phyloP scores from a whole-genome alignment of 1,139 yeast species.

The Saccharomyces hybrid region DNA sequence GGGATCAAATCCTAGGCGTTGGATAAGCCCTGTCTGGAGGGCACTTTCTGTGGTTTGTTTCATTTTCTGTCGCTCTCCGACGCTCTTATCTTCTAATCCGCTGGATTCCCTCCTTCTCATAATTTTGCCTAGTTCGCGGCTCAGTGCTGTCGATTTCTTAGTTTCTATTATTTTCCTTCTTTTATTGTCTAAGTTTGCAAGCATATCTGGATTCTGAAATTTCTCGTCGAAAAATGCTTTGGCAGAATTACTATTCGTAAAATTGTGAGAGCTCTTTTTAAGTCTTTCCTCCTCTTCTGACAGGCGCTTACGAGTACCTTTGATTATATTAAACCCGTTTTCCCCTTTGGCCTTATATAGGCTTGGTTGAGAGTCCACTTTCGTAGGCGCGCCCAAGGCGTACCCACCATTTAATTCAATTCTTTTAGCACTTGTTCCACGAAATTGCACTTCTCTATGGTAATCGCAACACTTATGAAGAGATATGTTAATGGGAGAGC shows the following conservation, averaged over 20 bases:
- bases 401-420: slow-evolving; percentile 67
- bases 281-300: slow-evolving; percentile 6
- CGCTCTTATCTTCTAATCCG: slow-evolving; percentile 2
- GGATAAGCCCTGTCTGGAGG: slow-evolving; percentile 35
- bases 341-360: slow-evolving; percentile 22
- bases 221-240: slow-evolving; percentile 42
- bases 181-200: slow-evolving; percentile 31
- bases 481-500: slow-evolving; percentile 48
- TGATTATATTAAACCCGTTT: slow-evolving; percentile 14
- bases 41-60: slow-evolving; percentile 29
- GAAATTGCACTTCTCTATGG: slow-evolving; percentile 56
- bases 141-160: slow-evolving; percentile 19
- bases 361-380: slow-evolving; percentile 35
- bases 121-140: slow-evolving; percentile 13
- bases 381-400: slow-evolving; percentile 38
- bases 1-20: slow-evolving; percentile 47
- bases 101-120: slow-evolving; percentile 6
- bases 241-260: slow-evolving; percentile 36
- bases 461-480: slow-evolving; percentile 55
- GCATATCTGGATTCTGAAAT: slow-evolving; percentile 42
- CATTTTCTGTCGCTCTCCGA: slow-evolving; percentile 7
- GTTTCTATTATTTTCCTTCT: slow-evolving; percentile 23
- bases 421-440: slow-evolving; percentile 48
- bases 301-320: slow-evolving; percentile 19
- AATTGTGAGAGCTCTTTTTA: slow-evolving; percentile 26